A percentile compares a stretch with the other conserved stretches of the same genome.
These are phyloP conservation scores for Alternaria consortialis DNA, from an alignment of 2,329 filamentous ascomycete genomes.

Conservation along the genomic window DNA sequence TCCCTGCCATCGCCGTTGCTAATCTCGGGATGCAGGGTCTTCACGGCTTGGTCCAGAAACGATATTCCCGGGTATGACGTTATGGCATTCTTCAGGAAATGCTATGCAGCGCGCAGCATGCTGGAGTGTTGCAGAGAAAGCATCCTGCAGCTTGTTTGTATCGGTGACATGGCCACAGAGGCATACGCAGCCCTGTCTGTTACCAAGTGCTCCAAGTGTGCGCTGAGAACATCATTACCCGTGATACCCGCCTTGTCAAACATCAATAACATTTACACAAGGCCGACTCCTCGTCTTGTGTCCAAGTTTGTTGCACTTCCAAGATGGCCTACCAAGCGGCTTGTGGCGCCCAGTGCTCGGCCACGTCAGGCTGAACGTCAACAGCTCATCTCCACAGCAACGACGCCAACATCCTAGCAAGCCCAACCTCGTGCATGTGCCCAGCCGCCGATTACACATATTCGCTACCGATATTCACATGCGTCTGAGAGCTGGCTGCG, in stretches of 20 bases:
- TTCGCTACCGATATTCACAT: constrained; percentile 26
- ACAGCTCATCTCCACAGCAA: constrained; percentile 44
- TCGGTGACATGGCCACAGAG: not conserved
- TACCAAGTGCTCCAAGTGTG: constrained; percentile 6
- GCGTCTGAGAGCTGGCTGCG: not conserved
- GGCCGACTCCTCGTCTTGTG: not conserved
- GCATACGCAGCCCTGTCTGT: not conserved
- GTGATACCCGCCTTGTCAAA: constrained; percentile 8
- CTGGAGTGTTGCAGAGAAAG: not conserved
- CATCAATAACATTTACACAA: constrained; percentile 1
- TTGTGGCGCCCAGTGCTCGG: constrained; percentile 25
- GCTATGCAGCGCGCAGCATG: not conserved
- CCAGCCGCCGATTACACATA: constrained; percentile 36
- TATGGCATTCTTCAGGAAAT: not conserved
- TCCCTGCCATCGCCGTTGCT: not conserved
- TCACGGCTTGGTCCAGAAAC: not conserved
- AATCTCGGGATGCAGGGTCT: constrained; percentile 15
- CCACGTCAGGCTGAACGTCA: constrained; percentile 40
- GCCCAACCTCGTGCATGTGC: constrained; percentile 27
- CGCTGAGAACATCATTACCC: constrained; percentile 3
- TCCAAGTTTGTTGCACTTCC: constrained; percentile 13
- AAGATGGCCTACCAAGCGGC: constrained; percentile 20
- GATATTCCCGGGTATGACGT: constrained; percentile 8
- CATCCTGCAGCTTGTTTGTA: not conserved
- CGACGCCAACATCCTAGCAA: constrained; percentile 20